Conservation (phyloP, 768 basidiomycete genomes). For the Leccinellum albellum region DNA sequence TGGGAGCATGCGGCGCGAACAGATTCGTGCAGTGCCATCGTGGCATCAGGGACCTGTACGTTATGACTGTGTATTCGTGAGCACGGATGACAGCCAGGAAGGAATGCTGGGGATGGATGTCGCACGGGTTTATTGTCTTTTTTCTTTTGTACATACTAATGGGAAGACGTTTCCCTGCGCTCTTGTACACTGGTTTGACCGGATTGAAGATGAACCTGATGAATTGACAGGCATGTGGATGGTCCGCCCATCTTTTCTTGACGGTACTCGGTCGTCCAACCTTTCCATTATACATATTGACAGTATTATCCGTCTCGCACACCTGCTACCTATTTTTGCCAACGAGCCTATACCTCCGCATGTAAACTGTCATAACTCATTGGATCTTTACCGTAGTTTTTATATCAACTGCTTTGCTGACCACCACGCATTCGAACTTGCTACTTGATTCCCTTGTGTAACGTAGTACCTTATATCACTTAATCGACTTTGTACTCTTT, state of each 20-base stretch:
- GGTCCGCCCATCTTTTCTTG: background rate
- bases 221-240: background rate
- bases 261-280: background rate
- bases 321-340: background rate
- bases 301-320: background rate
- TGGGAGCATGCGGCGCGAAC: background rate
- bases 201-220: background rate
- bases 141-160: background rate
- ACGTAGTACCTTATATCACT: too few relatives aligned
- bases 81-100: background rate
- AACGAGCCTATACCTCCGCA: background rate
- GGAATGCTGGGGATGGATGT: slow-evolving; percentile 1
- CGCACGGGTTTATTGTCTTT: background rate
- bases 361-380: background rate
- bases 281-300: background rate
- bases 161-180: background rate
- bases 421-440: background rate
- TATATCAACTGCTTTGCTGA: background rate
- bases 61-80: background rate
- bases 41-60: background rate
- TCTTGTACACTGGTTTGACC: background rate
- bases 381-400: background rate
- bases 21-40: background rate
- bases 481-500: too few relatives aligned
- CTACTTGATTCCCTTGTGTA: background rate